Base-by-base conservation (phyloP, 2,329 filamentous ascomycete species). In the Arthrobotrys sinensis region DNA sequence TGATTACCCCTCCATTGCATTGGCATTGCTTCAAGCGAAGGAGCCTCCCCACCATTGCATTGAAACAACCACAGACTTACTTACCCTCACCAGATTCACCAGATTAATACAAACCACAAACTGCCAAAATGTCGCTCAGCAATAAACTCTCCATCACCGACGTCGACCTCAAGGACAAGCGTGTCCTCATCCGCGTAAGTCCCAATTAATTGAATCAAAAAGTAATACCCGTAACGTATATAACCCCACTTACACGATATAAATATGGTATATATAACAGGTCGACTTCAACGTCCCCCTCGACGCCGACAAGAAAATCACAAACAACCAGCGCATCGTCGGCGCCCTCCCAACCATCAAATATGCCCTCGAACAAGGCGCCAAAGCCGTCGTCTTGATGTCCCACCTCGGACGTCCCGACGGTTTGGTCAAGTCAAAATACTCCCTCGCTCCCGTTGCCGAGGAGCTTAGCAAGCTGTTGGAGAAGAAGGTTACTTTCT, bases 231-330 rank as follows among this genome's bases (percentile, higher is more conserved):
- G n/a, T n/a, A n/a, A n/a, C n/a, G n/a, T n/a, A 69, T 78, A 76
- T 43, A 28, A 71, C 16, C 21, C 19, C 21, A 32, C 48, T 7
- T 11, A 21, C 48, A 52, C 28, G 14, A 14, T 34, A n/a, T n/a
- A n/a, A 16, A 8, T 4, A 45, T 24, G 14, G 3, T n/a, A 63
- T 34, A 32, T 36, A 24, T 65, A 77, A 24, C 67, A 77, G 94
- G 95, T 99, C 85, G 96, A 99, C 90, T 99, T 99, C 91, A 99
- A 99, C 87, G 96, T 99, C 73, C 96, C 96, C 81, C 93, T 99
- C 84, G 94, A 99, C 85, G 90, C 88, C 82, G 88, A 96, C 85
- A 50, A 55, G n/a, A 60, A 50, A 10, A 90, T 99, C 86, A 98
- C 96, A 86, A 99, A 99, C 90, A 93, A 91, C 87, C 96, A 99